phyloP scores from a whole-genome alignment of 495 filamentous ascomycete species.

The Terfezia boudieri region DNA sequence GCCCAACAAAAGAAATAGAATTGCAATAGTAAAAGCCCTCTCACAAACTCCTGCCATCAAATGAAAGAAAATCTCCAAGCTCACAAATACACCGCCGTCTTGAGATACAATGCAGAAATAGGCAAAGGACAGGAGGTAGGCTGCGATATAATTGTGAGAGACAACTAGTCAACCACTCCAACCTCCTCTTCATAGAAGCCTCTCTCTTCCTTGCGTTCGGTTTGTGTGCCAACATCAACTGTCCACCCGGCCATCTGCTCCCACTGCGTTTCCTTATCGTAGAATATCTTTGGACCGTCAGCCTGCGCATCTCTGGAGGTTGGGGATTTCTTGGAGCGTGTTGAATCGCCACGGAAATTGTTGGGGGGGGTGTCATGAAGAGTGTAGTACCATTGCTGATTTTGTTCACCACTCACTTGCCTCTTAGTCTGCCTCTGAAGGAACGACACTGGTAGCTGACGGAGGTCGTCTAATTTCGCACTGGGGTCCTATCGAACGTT shows the following conservation, averaged over 20 bases:
- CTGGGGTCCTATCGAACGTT: conserved; percentile 14
- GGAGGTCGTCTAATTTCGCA: conserved; percentile 16
- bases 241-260: background rate
- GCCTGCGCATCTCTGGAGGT: background rate
- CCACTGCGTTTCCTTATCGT: background rate
- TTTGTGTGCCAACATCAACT: background rate
- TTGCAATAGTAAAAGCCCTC: too few species aligned
- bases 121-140: too few species aligned
- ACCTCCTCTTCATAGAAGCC: too few species aligned
- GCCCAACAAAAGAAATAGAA: too few species aligned
- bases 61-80: too few species aligned
- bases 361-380: background rate
- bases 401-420: background rate
- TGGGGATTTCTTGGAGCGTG: background rate
- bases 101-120: too few species aligned
- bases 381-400: background rate
- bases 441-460: conserved; percentile 14
- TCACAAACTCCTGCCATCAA: too few species aligned
- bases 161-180: too few species aligned
- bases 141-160: too few species aligned
- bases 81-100: too few species aligned
- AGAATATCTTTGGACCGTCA: background rate
- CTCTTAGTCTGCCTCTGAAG: conserved; percentile 4
- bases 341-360: background rate
- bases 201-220: background rate